phyloP scores from a whole-genome alignment of 805 yeast species.

The Candida stauntonica region DNA sequence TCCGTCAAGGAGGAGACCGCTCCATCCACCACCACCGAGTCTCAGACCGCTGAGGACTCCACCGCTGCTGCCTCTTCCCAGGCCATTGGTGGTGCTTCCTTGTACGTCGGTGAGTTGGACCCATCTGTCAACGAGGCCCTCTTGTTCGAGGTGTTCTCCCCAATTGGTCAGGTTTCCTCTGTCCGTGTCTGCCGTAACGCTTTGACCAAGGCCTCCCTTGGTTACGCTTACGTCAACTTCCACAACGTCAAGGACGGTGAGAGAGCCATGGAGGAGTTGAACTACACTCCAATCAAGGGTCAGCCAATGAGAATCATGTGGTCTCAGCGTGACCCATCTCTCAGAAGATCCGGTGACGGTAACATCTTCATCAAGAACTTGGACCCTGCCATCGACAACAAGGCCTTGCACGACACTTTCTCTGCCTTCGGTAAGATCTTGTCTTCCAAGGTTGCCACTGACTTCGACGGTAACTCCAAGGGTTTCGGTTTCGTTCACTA shows the following conservation, averaged over 20 bases:
- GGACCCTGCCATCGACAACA: constrained; percentile 97
- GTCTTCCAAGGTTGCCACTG: constrained; percentile 96
- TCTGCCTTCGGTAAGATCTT: constrained; percentile 93
- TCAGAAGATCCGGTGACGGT: constrained; percentile 93
- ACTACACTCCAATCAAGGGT: constrained; percentile 91
- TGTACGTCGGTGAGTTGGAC: constrained; percentile 96
- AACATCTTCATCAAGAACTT: constrained; percentile 97
- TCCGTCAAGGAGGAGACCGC: constrained; percentile 32
- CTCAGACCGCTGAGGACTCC: constrained; percentile 8
- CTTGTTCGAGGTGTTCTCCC: constrained; percentile 90
- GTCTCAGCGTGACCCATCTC: constrained; percentile 98
- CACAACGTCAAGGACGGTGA: constrained; percentile 86
- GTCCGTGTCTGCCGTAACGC: constrained; percentile 99
- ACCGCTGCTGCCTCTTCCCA: constrained; percentile 28
- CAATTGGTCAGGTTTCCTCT: constrained; percentile 91
- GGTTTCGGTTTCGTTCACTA: constrained; percentile 98
- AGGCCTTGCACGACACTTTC: constrained; percentile 97
- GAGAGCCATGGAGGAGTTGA: constrained; percentile 90
- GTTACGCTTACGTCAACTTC: constrained; percentile 98
- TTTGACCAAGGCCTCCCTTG: constrained; percentile 91
- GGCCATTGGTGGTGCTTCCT: constrained; percentile 53
- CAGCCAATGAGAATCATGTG: constrained; percentile 99
- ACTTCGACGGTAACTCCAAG: constrained; percentile 84
- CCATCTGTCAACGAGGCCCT: constrained; percentile 90
- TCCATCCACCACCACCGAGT: constrained; percentile 9